Conservation (phyloP, 768 basidiomycete genomes). For the Rhodotorula diobovata region DNA sequence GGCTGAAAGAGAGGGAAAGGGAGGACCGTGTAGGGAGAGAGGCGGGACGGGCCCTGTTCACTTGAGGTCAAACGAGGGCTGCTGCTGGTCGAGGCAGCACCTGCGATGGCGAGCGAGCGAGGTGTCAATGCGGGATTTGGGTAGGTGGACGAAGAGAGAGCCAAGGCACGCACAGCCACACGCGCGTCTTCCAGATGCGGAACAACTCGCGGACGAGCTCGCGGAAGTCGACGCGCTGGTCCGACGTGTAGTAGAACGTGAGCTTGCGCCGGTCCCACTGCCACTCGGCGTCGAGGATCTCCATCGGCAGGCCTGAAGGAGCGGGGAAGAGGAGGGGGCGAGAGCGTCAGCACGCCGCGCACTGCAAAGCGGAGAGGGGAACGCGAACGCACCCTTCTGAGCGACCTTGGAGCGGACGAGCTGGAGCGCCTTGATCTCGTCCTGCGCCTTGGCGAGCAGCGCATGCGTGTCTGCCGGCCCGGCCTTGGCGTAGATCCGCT, state of each 20-base stretch:
- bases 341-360: background rate
- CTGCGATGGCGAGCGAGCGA: background rate
- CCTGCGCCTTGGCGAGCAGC: slow-evolving; percentile 73
- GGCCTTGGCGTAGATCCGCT: slow-evolving; percentile 91
- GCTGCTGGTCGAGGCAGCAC: slow-evolving; percentile 35
- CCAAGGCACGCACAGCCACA: slow-evolving; percentile 58
- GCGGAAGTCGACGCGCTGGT: slow-evolving; percentile 79
- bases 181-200: slow-evolving; percentile 89
- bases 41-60: too few species aligned
- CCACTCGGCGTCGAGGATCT: slow-evolving; percentile 96
- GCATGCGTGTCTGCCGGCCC: slow-evolving; percentile 75
- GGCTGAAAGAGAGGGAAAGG: too few species aligned
- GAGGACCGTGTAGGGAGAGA: background rate
- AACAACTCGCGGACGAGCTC: slow-evolving; percentile 93
- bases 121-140: background rate
- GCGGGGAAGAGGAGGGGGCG: too few species aligned
- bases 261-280: slow-evolving; percentile 98
- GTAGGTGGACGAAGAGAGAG: background rate
- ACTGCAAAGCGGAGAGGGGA: background rate
- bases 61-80: slow-evolving; percentile 21
- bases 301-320: slow-evolving; percentile 88
- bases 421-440: slow-evolving; percentile 86
- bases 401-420: slow-evolving; percentile 86
- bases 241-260: slow-evolving; percentile 95
- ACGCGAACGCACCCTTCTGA: slow-evolving; percentile 55